Base-by-base conservation (phyloP, 768 basidiomycete species). In the Mycena sanguinolenta region DNA sequence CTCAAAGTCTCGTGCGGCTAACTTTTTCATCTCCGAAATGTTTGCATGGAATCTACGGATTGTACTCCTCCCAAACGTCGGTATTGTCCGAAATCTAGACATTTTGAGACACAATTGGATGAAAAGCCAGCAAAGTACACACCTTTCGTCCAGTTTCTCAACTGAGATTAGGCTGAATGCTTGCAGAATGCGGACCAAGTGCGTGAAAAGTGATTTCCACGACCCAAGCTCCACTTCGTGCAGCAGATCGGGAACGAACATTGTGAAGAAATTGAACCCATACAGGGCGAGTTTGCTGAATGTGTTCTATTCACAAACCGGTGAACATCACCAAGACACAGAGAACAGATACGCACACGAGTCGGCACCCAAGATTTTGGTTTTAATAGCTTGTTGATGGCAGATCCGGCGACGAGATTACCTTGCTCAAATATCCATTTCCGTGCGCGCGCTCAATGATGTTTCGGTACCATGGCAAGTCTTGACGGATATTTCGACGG, bases 211-310 rank as follows among this genome's bases (percentile, higher is more conserved):
- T 0, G 75, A 63, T 58, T 79, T 81, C 72, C 74, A 76, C 1
- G 72, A 75, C 3, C 79, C 80, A 3, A 78, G 71, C 63, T 79
- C 78, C 52, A 78, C 69, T 58, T 80, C 78, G 53, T 79, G 79
- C 52, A 79, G 36, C 14, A 80, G 63, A 49, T 78, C 77, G 2
- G 75, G 69, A 1, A 76, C 73, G 21, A 77, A 72, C 38, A 78
- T 60, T 12, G 25, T 16, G 54, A 63, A 77, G 9, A 75, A 60
- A 30, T 76, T 74, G 59, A 79, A 73, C 3, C 71, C 70, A 6
- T 30, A 38, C 3, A 52, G 19, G 3, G 62, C 58, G 6, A 67
- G 65, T 23, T 63, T 23, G 3, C 75, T 78, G 50, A 80, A 79
- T 0, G 77, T 71, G 65, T 77, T 79, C 78, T 79, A n/a, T n/a